Evolutionary conservation across 805 yeast species (phyloP).

Genomic region (Ogataea paradorogensis): DNA sequence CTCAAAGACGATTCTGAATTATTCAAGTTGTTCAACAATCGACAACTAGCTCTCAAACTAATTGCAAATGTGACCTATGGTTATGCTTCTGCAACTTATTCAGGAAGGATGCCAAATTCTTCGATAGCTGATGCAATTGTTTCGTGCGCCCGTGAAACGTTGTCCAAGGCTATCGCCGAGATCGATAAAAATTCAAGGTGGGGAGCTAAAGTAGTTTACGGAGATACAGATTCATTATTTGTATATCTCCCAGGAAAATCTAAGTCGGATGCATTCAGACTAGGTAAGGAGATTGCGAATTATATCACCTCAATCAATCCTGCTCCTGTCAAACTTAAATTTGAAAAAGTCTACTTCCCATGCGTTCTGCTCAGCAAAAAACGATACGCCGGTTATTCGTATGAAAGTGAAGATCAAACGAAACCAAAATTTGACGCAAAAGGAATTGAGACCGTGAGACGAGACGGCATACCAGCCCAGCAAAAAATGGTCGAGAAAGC

Average conservation of each 20-base stretch:
- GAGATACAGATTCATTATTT: slow-evolving; percentile 94
- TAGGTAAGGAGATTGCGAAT: slow-evolving; percentile 70
- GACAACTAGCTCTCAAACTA: slow-evolving; percentile 84
- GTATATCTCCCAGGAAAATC: slow-evolving; percentile 85
- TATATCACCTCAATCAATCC: slow-evolving; percentile 67
- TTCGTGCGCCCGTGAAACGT: slow-evolving; percentile 81
- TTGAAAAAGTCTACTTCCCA: slow-evolving; percentile 92
- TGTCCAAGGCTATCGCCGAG: slow-evolving; percentile 62
- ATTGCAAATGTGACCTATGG: slow-evolving; percentile 97
- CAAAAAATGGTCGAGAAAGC: slow-evolving; percentile 75
- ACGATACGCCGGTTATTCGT: slow-evolving; percentile 85
- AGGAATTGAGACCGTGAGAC: slow-evolving; percentile 90
- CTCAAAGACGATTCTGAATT: slow-evolving; percentile 47
- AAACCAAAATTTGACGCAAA: slow-evolving; percentile 85
- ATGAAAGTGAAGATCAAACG: slow-evolving; percentile 53
- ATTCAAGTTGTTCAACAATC: slow-evolving; percentile 58
- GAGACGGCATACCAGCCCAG: slow-evolving; percentile 95
- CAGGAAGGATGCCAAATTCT: slow-evolving; percentile 96
- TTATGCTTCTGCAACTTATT: slow-evolving; percentile 88
- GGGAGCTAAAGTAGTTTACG: slow-evolving; percentile 94
- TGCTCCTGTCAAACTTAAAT: slow-evolving; percentile 75
- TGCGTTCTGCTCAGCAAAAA: slow-evolving; percentile 80
- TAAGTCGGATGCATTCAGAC: slow-evolving; percentile 68
- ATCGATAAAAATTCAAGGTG: slow-evolving; percentile 61
- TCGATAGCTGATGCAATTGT: slow-evolving; percentile 96